Evolutionary conservation across 495 filamentous ascomycete genomes (phyloP).

Genomic region (Staphylotrichum tortipilum): DNA sequence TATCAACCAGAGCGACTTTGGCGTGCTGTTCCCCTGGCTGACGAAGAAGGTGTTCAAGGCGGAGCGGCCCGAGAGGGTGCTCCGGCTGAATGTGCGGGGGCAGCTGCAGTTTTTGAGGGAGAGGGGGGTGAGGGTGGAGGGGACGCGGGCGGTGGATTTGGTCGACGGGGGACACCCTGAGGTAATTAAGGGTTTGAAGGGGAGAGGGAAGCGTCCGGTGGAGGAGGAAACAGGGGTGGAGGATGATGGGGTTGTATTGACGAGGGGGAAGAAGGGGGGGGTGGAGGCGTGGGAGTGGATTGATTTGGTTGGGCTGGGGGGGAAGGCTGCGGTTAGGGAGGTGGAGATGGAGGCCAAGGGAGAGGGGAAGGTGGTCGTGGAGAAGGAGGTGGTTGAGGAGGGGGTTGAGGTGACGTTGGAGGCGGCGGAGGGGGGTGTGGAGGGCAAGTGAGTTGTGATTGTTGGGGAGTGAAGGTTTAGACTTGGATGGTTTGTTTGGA

Average conservation of each 20-base stretch:
- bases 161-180: slow-evolving; percentile 23
- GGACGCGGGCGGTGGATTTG: slow-evolving; percentile 43
- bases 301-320: slow-evolving; percentile 37
- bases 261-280: slow-evolving; percentile 2
- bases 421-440: neutral
- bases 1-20: slow-evolving; percentile 68
- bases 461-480: neutral
- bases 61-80: slow-evolving; percentile 51
- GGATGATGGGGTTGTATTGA: slow-evolving; percentile 33
- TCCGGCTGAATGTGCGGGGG: slow-evolving; percentile 57
- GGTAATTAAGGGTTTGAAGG: neutral
- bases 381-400: slow-evolving; percentile 28
- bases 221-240: too few relatives aligned
- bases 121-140: slow-evolving; percentile 41
- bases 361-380: slow-evolving; percentile 12
- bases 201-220: slow-evolving; percentile 7
- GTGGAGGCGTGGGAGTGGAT: slow-evolving; percentile 34
- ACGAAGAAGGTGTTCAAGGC: slow-evolving; percentile 49
- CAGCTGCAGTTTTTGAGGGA: slow-evolving; percentile 51
- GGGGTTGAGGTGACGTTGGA: slow-evolving; percentile 32
- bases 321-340: slow-evolving; percentile 13
- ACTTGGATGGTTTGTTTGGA: neutral
- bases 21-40: slow-evolving; percentile 63
- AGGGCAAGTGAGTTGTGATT: neutral
- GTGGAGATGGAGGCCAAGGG: slow-evolving; percentile 8